Evolutionary conservation across 176 grass and related monocot species (phyloP), one percentile per base, ranked within the genome.

Genomic region (Musa itinerans): DNA sequence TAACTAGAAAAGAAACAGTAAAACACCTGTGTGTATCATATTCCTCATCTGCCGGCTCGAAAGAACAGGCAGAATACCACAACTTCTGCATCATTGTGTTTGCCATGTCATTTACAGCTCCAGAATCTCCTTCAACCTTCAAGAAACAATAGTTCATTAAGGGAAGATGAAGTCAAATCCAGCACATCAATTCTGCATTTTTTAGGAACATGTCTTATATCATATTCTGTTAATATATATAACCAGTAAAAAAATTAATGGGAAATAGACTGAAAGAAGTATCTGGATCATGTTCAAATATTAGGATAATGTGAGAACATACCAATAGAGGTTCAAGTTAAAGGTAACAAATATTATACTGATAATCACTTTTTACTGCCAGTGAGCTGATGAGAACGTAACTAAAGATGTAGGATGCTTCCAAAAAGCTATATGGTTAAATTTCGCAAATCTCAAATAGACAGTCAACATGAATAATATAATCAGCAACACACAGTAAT

Each of bases 1-100:
- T 76, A 81, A 54, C 72, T 79, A 64, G 23, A 65, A 53, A 61
- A 68, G 74, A 66, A 17, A 66, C 9, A n/a, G 10, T 59, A 43
- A 77, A 79, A 4, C 67, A 94, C 95, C 95, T 99, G 67, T 78
- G 88, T 20, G 72, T 94, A 76, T 94, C 95, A 61, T 80, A 81
- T 78, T 92, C 95, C 17, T 91, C 88, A 68, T 94, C 91, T 74
- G 86, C 82, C 76, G 88, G 83, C 43, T 99, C 95, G 73, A 94
- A 86, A 85, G 90, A 84, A 91, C 91, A 87, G 63, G 95, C 83
- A 75, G 95, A 99, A 69, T 99, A 90, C 95, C 95, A 94, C 72
- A 99, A 99, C 79, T 90, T 92, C 63, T 99, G 90, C 90, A 94
- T 87, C 78, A 94, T 84, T 64, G 95, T 89, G 80, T 94, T 99